phyloP scores from a whole-genome alignment of 306 rosid species.

The Pterocarpus macrocarpus region DNA sequence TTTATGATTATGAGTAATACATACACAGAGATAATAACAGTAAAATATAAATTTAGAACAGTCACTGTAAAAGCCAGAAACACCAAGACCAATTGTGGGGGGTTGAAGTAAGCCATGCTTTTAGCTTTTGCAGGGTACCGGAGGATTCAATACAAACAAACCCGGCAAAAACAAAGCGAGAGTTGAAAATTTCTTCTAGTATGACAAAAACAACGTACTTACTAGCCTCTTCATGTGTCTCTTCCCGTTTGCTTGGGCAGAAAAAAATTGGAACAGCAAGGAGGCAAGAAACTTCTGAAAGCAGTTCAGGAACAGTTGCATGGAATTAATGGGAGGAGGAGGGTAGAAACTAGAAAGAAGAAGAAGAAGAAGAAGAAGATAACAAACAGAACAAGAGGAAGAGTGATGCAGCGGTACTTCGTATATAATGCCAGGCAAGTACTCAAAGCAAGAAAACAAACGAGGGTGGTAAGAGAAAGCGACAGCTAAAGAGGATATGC shows the following conservation, averaged over 20 bases:
- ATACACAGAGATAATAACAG: conserved; percentile 26
- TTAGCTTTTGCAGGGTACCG: too few species aligned
- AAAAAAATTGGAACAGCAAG: conserved; percentile 23
- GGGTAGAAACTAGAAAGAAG: not conserved
- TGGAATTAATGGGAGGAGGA: conserved; percentile 19
- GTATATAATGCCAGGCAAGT: conserved; percentile 53
- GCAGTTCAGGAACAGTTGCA: conserved; percentile 12
- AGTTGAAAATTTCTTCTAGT: conserved; percentile 14
- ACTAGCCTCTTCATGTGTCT: conserved; percentile 66
- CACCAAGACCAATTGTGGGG: conserved; percentile 36
- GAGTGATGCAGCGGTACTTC: conserved; percentile 25
- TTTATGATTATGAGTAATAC: not conserved
- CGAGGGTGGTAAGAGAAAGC: conserved; percentile 48
- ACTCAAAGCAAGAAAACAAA: conserved; percentile 45
- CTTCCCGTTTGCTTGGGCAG: not conserved
- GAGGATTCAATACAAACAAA: not conserved
- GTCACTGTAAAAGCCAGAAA: not conserved
- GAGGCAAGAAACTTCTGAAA: conserved; percentile 20
- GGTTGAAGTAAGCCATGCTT: too few species aligned
- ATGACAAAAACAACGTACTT: conserved; percentile 63
- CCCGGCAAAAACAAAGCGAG: conserved; percentile 5
- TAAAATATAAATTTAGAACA: conserved; percentile 17
- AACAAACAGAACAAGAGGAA: conserved; percentile 6
- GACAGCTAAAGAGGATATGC: conserved; percentile 52
- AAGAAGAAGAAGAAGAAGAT: conserved; percentile 14